These are phyloP conservation scores for Fusarium begoniae DNA, from an alignment of 2,329 filamentous ascomycete species.

Conservation along the genomic window DNA sequence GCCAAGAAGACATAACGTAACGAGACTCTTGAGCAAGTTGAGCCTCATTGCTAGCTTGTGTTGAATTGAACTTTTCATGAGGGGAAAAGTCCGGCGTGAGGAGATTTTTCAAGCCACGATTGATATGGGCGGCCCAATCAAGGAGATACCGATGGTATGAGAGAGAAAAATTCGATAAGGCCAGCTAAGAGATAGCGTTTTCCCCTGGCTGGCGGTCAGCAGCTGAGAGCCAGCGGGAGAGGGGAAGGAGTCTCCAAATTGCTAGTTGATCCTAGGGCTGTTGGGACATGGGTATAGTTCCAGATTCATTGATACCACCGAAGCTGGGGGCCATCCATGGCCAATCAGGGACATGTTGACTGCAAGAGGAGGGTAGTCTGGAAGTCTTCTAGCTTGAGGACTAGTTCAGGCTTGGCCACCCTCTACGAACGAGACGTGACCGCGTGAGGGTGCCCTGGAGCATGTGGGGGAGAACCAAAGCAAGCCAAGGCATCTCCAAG, in stretches of 20 bases:
- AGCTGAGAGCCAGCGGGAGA: slow-evolving; percentile 9
- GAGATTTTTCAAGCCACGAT: slow-evolving; percentile 22
- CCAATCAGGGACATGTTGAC: slow-evolving; percentile 19
- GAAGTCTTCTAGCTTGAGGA: slow-evolving; percentile 39
- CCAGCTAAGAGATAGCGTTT: slow-evolving; percentile 17
- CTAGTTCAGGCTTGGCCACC: slow-evolving; percentile 8
- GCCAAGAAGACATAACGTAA: slow-evolving; percentile 24
- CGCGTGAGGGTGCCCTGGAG: slow-evolving; percentile 2
- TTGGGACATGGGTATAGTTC: slow-evolving; percentile 3
- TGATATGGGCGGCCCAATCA: slow-evolving; percentile 27
- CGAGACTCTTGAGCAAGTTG: slow-evolving; percentile 2
- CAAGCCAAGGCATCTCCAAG: slow-evolving; percentile 6
- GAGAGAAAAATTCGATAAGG: background rate
- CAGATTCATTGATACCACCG: slow-evolving; percentile 16
- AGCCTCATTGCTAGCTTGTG: slow-evolving; percentile 17
- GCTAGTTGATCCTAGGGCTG: background rate
- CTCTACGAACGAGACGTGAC: background rate
- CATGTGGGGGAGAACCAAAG: slow-evolving; percentile 17
- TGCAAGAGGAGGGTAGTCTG: slow-evolving; percentile 28
- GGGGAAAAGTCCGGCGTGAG: slow-evolving; percentile 30
- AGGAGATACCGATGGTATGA: slow-evolving; percentile 35
- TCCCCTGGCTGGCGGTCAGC: slow-evolving; percentile 5
- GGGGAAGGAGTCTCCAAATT: slow-evolving; percentile 27
- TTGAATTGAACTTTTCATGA: slow-evolving; percentile 3
- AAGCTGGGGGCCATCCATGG: slow-evolving; percentile 2